Evolutionary conservation across 2,329 filamentous ascomycete species (phyloP).

Genomic region (Colletotrichum tabaci): DNA sequence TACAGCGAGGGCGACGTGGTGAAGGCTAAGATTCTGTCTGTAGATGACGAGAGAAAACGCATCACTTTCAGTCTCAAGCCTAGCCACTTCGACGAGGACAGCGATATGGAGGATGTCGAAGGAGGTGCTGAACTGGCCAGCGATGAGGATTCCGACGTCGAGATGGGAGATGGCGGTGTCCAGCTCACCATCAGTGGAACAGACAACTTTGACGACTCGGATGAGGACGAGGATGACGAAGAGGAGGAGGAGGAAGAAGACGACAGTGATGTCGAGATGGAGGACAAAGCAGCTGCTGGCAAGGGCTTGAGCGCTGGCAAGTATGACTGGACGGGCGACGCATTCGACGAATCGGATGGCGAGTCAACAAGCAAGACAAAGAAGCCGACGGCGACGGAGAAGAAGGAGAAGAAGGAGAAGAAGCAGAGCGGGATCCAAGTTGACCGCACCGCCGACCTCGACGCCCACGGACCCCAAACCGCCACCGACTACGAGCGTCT

Average conservation of each 20-base stretch:
- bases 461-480: conserved; percentile 89
- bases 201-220: conserved; percentile 54
- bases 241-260: conserved; percentile 57
- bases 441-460: conserved; percentile 93
- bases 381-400: conserved; percentile 47
- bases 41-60: conserved; percentile 81
- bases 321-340: conserved; percentile 89
- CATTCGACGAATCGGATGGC: conserved; percentile 72
- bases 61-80: conserved; percentile 95
- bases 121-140: conserved; percentile 62
- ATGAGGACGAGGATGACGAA: conserved; percentile 57
- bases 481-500: conserved; percentile 94
- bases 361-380: conserved; percentile 60
- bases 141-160: conserved; percentile 61
- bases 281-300: conserved; percentile 49
- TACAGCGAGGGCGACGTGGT: conserved; percentile 94
- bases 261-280: conserved; percentile 61
- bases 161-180: conserved; percentile 62
- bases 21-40: conserved; percentile 88
- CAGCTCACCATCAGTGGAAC: conserved; percentile 62
- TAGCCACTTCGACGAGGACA: conserved; percentile 82
- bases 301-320: conserved; percentile 71
- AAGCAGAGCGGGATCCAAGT: conserved; percentile 84
- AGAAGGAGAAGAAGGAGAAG: conserved; percentile 69
- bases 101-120: conserved; percentile 64